Conservation (phyloP, 2,329 filamentous ascomycete species). For the Xylaria sp. region DNA sequence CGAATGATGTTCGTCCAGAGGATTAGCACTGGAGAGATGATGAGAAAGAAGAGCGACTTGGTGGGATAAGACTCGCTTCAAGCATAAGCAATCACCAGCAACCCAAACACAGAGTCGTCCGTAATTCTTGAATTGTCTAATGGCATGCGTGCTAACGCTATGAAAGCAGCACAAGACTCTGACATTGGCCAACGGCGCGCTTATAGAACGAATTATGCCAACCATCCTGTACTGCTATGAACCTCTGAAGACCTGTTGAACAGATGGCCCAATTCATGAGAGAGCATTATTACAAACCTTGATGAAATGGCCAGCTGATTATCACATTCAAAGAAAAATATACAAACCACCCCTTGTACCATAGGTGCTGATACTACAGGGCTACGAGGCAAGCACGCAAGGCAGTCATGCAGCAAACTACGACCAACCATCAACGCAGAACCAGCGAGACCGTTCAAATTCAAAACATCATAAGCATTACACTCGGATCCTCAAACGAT, state of each 20-base stretch:
- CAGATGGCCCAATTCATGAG: background rate
- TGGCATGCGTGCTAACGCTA: background rate
- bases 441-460: no score
- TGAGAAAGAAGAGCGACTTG: background rate
- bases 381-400: no score
- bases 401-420: no score
- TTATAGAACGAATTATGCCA: background rate
- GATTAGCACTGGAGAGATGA: background rate
- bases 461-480: no score
- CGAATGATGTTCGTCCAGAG: no score
- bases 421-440: no score
- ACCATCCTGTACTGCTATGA: background rate
- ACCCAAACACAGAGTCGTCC: background rate
- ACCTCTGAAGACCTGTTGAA: background rate
- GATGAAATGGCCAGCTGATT: background rate
- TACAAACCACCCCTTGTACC: no score
- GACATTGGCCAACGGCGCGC: background rate
- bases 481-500: no score
- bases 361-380: no score
- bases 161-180: background rate
- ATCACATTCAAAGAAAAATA: background rate
- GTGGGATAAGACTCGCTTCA: background rate
- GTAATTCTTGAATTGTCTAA: background rate
- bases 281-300: background rate
- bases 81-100: background rate